Evolutionary conservation across 768 basidiomycete genomes (phyloP), one percentile per base, ranked within the genome.

Genomic region (Boletus sp.): DNA sequence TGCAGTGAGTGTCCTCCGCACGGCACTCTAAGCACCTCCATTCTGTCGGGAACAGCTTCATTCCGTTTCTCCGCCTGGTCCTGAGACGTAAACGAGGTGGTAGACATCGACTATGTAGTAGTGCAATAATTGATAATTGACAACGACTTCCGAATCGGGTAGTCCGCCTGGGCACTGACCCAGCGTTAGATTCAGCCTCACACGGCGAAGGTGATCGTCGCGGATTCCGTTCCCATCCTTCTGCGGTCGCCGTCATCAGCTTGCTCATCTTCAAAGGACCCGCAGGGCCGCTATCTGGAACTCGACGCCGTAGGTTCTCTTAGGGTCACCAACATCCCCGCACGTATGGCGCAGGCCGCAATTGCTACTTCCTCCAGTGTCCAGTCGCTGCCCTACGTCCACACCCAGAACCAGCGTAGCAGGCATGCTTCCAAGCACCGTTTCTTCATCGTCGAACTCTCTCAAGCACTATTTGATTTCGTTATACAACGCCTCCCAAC

Each of bases 401-500:
- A 65, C 65, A 67, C 55, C 68, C 77, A 68, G 77, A 59, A 55
- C 45, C 70, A 73, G 38, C 72, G 70, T 54, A 57, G 50, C 37
- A 63, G 66, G 52, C 72, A 74, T 54, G 62, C 64, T 47, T 76
- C 77, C 9, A 74, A 81, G 63, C 83, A 86, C 65, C 83, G 83
- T 53, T 89, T 71, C 59, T 71, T 91, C 78, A 76, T 83, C 60
- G 74, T 77, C 27, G 90, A 93, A 67, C 85, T 96, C 64, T 93
- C 93, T 13, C 88, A 91, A 65, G 92, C 87, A 62, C 83, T 96
- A 57, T 92, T 91, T 76, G 88, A 94, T 73, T 97, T 95, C 71
- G 93, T 96, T 54, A 82, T 95, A 58, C 93, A 94, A 72, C 82
- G 95, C 47, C 80, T 97, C 17, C 94, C 94, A 4, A 93, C 93